Conservation (phyloP, 2,329 filamentous ascomycete genomes). For the Colletotrichum scovillei region DNA sequence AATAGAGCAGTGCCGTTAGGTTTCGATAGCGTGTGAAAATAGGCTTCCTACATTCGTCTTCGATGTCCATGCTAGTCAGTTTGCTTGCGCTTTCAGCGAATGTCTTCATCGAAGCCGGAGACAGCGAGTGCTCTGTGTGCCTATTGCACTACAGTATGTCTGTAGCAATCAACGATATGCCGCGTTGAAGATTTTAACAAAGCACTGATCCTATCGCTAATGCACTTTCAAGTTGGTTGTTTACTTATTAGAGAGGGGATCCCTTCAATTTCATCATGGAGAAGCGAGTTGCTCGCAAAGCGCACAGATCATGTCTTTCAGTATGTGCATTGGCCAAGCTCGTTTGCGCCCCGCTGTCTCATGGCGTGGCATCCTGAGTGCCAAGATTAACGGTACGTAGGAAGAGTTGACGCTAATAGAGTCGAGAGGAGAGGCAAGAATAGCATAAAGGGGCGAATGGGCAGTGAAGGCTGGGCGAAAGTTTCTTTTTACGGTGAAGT, state of each 20-base stretch:
- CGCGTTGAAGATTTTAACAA: background rate
- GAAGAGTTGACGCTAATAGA: conserved; percentile 3
- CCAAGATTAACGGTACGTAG: conserved; percentile 10
- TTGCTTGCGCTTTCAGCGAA: background rate
- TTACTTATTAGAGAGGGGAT: background rate
- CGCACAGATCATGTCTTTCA: background rate
- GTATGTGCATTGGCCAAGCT: background rate
- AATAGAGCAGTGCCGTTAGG: background rate
- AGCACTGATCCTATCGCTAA: background rate
- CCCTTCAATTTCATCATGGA: background rate
- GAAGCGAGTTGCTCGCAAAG: background rate
- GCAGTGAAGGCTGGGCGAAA: background rate
- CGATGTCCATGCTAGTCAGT: too few species aligned
- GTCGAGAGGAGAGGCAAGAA: background rate
- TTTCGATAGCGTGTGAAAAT: background rate
- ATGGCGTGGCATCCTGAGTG: conserved; percentile 11
- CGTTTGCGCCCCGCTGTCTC: background rate
- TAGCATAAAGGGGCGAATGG: conserved; percentile 7
- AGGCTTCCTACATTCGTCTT: background rate
- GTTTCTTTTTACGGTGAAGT: background rate
- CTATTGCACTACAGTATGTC: background rate
- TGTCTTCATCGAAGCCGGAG: background rate
- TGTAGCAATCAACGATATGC: background rate
- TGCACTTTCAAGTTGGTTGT: background rate
- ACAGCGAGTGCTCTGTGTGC: background rate